Percentiles rank a stretch among this genome's conserved stretches.
phyloP scores from a whole-genome alignment of 176 grass and related monocot species.

The Miscanthus lutarioriparius region DNA sequence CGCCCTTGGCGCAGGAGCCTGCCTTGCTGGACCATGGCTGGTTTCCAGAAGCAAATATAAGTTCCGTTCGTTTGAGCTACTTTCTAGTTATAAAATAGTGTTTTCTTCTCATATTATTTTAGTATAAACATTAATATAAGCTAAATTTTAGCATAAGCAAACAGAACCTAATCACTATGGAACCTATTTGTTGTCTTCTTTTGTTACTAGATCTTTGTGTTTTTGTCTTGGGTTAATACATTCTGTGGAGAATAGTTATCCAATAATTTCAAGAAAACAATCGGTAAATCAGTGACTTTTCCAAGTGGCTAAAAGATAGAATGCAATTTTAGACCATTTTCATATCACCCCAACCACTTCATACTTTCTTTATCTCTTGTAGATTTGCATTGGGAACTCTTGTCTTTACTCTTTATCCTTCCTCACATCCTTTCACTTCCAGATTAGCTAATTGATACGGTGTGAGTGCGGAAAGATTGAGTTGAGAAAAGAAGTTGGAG shows the following conservation, averaged over 20 bases:
- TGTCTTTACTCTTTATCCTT: background rate
- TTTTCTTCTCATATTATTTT: no score
- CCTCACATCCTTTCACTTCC: background rate
- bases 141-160: no score
- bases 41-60: background rate
- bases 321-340: background rate
- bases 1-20: background rate
- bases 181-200: background rate
- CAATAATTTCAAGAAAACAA: no score
- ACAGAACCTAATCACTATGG: background rate
- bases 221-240: background rate
- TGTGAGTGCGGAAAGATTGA: no score
- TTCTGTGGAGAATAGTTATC: no score
- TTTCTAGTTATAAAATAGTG: no score
- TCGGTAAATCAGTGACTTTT: background rate
- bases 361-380: background rate
- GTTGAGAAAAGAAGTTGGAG: no score
- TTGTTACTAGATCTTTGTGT: background rate
- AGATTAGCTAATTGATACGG: background rate
- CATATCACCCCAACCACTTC: background rate
- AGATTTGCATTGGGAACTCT: background rate
- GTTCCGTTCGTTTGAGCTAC: no score
- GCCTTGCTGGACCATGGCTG: background rate
- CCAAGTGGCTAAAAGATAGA: background rate
- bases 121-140: no score